Evolutionary conservation across 257 asterid species (phyloP).

Genomic region (Forsythia suspensa): DNA sequence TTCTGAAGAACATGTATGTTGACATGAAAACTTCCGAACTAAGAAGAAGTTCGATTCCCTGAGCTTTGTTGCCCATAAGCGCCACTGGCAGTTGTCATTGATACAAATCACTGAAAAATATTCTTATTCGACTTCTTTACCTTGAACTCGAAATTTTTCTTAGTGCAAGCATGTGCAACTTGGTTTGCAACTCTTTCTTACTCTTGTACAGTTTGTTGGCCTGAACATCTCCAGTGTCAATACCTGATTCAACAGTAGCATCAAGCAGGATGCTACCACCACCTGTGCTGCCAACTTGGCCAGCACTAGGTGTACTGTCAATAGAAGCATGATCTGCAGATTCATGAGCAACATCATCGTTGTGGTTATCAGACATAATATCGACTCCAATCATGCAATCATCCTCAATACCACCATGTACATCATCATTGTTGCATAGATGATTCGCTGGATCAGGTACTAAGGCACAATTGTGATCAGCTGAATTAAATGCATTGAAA

Average conservation of each 20-base stretch:
- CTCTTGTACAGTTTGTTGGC: not conserved
- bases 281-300: not conserved
- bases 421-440: not conserved
- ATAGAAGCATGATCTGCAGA: not conserved
- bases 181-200: not conserved
- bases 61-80: not conserved
- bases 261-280: not conserved
- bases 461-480: not conserved
- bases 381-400: not conserved
- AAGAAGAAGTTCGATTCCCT: not conserved
- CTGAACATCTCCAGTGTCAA: not conserved
- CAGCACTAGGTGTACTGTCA: not conserved
- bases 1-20: constrained; percentile 5
- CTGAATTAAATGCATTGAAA: not conserved
- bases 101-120: not conserved
- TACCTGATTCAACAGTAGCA: not conserved
- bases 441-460: not conserved
- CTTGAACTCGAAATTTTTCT: constrained; percentile 1
- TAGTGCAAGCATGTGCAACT: constrained; percentile 7
- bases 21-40: not conserved
- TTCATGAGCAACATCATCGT: not conserved
- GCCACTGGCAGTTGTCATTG: not conserved
- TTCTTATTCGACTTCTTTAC: constrained; percentile 7
- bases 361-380: not conserved
- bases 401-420: not conserved